These are phyloP conservation scores for Pseudovirgaria hyperparasitica DNA, from an alignment of 2,329 filamentous ascomycete genomes.

Conservation along the genomic window DNA sequence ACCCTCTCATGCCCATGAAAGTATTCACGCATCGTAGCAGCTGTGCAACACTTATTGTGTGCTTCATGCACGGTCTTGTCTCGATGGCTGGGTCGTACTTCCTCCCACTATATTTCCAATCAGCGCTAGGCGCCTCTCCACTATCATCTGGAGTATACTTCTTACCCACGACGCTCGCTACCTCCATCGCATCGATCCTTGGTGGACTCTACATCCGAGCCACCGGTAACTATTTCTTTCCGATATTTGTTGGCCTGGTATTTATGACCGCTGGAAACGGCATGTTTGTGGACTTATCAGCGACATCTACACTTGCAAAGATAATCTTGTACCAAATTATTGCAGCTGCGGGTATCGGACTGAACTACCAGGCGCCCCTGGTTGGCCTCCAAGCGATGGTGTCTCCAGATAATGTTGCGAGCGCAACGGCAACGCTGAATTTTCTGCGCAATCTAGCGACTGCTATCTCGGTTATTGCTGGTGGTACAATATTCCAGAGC, in stretches of 20 bases:
- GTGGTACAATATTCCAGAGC: constrained; percentile 34
- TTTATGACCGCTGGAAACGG: constrained; percentile 9
- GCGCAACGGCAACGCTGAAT: constrained; percentile 33
- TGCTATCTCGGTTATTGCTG: constrained; percentile 30
- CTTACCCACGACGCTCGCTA: constrained; percentile 38
- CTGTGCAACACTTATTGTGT: constrained; percentile 36
- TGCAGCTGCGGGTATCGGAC: constrained; percentile 32
- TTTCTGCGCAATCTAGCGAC: constrained; percentile 28
- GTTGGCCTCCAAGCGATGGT: constrained; percentile 34
- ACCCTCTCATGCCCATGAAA: constrained; percentile 50
- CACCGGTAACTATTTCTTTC: constrained; percentile 19
- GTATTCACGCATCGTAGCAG: constrained; percentile 43
- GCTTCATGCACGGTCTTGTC: constrained; percentile 32
- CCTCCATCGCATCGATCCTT: constrained; percentile 26
- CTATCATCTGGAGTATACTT: constrained; percentile 44
- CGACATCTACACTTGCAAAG: constrained; percentile 3
- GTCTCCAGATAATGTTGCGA: constrained; percentile 25
- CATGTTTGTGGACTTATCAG: constrained; percentile 7
- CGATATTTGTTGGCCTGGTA: constrained; percentile 7
- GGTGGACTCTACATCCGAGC: constrained; percentile 30
- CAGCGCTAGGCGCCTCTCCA: constrained; percentile 44
- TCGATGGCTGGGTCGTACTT: constrained; percentile 54
- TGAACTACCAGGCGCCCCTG: constrained; percentile 38
- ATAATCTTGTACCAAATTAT: constrained; percentile 36
- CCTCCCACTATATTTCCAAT: constrained; percentile 58